Percentiles rank a stretch among this genome's conserved stretches.
phyloP scores from a whole-genome alignment of 805 yeast genomes.

The Candida stauntonica region DNA sequence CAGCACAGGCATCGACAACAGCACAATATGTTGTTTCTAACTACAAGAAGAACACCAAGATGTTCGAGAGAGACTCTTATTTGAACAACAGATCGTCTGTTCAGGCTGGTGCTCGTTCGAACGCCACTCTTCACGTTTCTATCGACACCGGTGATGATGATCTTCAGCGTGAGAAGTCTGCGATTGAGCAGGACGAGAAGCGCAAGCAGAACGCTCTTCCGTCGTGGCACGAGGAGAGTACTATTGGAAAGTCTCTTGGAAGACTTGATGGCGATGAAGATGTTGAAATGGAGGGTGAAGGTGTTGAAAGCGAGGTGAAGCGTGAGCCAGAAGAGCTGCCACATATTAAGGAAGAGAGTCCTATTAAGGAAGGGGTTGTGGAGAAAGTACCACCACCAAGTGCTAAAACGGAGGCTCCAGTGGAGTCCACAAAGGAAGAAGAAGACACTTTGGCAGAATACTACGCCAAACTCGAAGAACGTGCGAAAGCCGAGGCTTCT shows the following conservation, averaged over 20 bases:
- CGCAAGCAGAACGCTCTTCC: constrained; percentile 93
- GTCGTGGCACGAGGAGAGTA: constrained; percentile 90
- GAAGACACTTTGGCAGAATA: constrained; percentile 26
- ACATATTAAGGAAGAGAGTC: not conserved
- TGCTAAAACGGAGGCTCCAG: no score
- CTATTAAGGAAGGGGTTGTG: not conserved
- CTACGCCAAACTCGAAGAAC: constrained; percentile 26
- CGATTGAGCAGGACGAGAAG: constrained; percentile 63
- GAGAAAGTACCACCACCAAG: constrained; percentile 6
- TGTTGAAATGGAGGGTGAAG: constrained; percentile 31
- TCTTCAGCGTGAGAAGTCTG: constrained; percentile 58
- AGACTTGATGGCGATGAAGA: constrained; percentile 52
- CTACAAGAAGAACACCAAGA: constrained; percentile 37
- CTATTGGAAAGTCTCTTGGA: constrained; percentile 73
- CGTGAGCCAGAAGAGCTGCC: not conserved
- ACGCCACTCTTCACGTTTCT: constrained; percentile 85
- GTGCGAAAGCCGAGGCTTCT: constrained; percentile 24
- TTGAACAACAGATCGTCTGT: constrained; percentile 38
- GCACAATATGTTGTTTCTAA: constrained; percentile 67
- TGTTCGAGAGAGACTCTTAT: constrained; percentile 37
- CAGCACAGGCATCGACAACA: constrained; percentile 67
- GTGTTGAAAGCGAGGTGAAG: constrained; percentile 14
- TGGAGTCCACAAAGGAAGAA: constrained; percentile 22
- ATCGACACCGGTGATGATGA: constrained; percentile 83
- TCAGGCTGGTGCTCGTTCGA: constrained; percentile 58